A percentile compares a stretch with the other conserved stretches of the same genome.
These are phyloP conservation scores for Aspergillus phoenicis DNA, from an alignment of 2,329 filamentous ascomycete genomes.

Conservation along the genomic window DNA sequence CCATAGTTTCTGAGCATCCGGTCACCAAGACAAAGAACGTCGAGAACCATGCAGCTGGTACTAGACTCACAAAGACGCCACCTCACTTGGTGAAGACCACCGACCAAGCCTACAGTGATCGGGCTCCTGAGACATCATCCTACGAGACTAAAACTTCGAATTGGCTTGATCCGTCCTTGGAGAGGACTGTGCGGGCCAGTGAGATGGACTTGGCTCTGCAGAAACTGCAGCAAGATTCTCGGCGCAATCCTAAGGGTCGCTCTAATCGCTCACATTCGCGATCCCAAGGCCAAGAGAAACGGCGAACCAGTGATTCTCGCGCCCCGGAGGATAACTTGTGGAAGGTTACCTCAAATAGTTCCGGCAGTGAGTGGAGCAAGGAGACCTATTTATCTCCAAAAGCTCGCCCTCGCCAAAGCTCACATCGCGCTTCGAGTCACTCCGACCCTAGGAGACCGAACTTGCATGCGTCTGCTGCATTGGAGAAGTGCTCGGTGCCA, in stretches of 20 bases:
- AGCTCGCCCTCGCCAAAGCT: conserved; percentile 16
- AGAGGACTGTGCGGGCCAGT: conserved; percentile 35
- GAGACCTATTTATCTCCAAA: conserved; percentile 31
- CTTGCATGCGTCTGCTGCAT: conserved; percentile 17
- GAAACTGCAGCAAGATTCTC: conserved; percentile 24
- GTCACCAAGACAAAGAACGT: conserved; percentile 24
- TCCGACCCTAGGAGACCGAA: conserved; percentile 24
- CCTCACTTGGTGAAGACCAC: conserved; percentile 17
- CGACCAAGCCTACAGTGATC: conserved; percentile 19
- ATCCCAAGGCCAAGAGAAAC: conserved; percentile 27
- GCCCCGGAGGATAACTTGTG: conserved; percentile 21
- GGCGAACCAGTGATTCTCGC: conserved; percentile 22
- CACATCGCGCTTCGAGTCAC: conserved; percentile 20
- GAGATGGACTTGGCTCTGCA: conserved; percentile 39
- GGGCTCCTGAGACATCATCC: conserved; percentile 18
- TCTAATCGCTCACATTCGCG: conserved; percentile 30
- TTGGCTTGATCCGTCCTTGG: conserved; percentile 30
- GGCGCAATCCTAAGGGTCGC: conserved; percentile 15
- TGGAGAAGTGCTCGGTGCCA: conserved; percentile 28
- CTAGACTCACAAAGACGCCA: conserved; percentile 33
- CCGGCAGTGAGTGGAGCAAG: conserved; percentile 28
- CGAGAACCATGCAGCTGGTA: conserved; percentile 22
- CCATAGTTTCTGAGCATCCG: conserved; percentile 37
- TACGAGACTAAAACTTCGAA: conserved; percentile 25
- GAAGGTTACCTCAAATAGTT: conserved; percentile 27